These are phyloP conservation scores for Taxillus chinensis DNA, from an alignment of 164 flowering plant species.

Conservation along the genomic window DNA sequence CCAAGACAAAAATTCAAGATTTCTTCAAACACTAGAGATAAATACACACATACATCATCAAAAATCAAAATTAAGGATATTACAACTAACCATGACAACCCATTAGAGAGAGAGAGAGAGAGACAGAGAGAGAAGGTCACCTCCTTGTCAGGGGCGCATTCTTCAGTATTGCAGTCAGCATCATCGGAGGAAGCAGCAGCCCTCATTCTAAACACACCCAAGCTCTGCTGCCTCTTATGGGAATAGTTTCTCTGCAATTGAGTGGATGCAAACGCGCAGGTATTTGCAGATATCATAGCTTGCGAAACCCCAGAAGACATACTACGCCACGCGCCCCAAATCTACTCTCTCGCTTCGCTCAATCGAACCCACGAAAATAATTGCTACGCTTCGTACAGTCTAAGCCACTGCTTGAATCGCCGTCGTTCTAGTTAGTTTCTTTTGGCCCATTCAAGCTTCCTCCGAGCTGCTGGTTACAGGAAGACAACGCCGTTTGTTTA, in stretches of 20 bases:
- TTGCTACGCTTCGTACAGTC: no score
- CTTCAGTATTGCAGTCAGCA: constrained; percentile 75
- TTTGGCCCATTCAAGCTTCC: no score
- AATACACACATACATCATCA: no score
- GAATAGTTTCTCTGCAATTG: constrained; percentile 12
- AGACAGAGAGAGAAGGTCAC: constrained; percentile 17
- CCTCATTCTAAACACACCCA: constrained; percentile 21
- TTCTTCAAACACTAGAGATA: no score
- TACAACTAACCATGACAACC: background rate
- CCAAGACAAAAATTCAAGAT: no score
- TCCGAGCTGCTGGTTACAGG: no score
- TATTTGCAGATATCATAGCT: constrained; percentile 34
- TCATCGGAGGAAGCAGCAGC: constrained; percentile 57
- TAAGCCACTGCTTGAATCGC: no score
- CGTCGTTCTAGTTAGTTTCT: no score
- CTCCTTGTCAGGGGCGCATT: constrained; percentile 98
- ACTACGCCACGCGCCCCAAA: background rate
- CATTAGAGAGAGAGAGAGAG: background rate
- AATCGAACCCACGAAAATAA: no score
- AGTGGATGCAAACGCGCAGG: constrained; percentile 21
- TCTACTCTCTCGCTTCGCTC: no score
- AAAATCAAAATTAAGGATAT: no score
- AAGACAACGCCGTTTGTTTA: no score
- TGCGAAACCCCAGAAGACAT: constrained; percentile 24
- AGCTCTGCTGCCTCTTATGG: constrained; percentile 5